Evolutionary conservation across 345 rosid genomes (phyloP).

Genomic region (Pelargonium nanum): DNA sequence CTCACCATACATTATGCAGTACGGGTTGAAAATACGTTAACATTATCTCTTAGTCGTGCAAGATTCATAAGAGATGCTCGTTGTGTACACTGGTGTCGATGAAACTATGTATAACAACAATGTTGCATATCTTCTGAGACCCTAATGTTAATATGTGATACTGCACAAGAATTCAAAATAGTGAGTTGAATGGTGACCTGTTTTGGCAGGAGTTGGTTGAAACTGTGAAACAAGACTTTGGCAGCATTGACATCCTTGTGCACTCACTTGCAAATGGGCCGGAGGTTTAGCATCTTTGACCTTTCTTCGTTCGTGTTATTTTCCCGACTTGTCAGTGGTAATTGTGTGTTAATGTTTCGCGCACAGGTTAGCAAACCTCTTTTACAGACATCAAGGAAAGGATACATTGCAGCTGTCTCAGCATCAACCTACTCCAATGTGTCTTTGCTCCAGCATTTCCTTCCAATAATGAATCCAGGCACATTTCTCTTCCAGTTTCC

Average conservation of each 20-base stretch:
- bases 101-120: no score
- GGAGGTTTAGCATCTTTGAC: conserved; percentile 28
- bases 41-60: no score
- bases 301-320: conserved; percentile 2
- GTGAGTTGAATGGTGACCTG: background rate
- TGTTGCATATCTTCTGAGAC: background rate
- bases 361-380: conserved; percentile 34
- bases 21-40: no score
- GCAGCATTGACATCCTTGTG: conserved; percentile 56
- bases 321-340: background rate
- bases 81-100: no score
- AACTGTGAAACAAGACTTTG: conserved; percentile 54
- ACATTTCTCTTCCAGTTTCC: background rate
- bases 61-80: no score
- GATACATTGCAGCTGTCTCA: conserved; percentile 42
- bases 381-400: conserved; percentile 37
- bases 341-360: background rate
- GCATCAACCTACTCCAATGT: conserved; percentile 41
- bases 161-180: no score
- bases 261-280: conserved; percentile 71
- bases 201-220: conserved; percentile 43
- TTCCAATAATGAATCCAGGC: conserved; percentile 48
- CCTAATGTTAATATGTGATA: background rate
- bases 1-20: no score
- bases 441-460: conserved; percentile 33